phyloP scores from a whole-genome alignment of 192 early-diverging fungal genomes.

The Rhizoclosmatium globosum region DNA sequence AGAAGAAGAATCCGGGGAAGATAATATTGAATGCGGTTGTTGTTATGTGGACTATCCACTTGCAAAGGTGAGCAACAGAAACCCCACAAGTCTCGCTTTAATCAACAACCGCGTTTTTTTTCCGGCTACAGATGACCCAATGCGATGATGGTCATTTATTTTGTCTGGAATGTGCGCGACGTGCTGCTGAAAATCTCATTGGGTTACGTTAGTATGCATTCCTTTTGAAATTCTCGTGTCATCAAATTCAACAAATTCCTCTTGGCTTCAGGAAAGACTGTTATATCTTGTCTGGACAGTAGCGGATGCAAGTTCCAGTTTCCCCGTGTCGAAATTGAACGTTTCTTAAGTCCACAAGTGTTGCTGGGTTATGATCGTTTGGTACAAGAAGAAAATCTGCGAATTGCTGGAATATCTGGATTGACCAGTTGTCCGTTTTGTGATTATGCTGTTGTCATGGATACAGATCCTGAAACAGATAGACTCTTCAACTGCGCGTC shows the following conservation, averaged over 20 bases:
- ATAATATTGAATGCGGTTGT: slow-evolving; percentile 55
- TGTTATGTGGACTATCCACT: slow-evolving; percentile 54
- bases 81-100: neutral
- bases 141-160: slow-evolving; percentile 69
- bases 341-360: slow-evolving; percentile 48
- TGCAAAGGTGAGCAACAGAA: slow-evolving; percentile 22
- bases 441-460: slow-evolving; percentile 31
- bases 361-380: slow-evolving; percentile 51
- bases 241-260: neutral
- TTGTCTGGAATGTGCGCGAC: slow-evolving; percentile 57
- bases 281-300: slow-evolving; percentile 56
- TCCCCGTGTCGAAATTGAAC: slow-evolving; percentile 45
- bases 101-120: neutral
- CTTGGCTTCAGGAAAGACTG: slow-evolving; percentile 38
- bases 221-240: neutral
- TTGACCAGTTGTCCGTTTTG: slow-evolving; percentile 52
- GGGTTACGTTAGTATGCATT: slow-evolving; percentile 39
- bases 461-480: slow-evolving; percentile 22
- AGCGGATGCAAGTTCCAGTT: slow-evolving; percentile 54
- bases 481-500: slow-evolving; percentile 62
- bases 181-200: slow-evolving; percentile 60
- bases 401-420: slow-evolving; percentile 22
- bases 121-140: slow-evolving; percentile 38
- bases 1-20: slow-evolving; percentile 14
- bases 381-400: slow-evolving; percentile 45